These are phyloP conservation scores for Tetracladium setigerum DNA, from an alignment of 495 filamentous ascomycete genomes.

Conservation along the genomic window DNA sequence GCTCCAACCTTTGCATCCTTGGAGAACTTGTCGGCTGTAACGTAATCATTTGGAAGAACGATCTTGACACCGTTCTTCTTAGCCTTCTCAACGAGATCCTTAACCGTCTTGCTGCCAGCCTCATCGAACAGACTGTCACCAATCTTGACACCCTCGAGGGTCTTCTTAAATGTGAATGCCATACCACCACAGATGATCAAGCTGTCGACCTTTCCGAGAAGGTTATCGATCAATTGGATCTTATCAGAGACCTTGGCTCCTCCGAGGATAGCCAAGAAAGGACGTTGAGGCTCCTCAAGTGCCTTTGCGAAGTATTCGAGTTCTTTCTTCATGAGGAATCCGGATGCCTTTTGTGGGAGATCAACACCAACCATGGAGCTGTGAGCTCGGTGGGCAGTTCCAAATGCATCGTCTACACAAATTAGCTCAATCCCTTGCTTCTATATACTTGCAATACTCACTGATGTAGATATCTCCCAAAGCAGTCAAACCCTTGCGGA, in stretches of 20 bases:
- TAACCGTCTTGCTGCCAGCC: constrained; percentile 87
- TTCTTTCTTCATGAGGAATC: constrained; percentile 99
- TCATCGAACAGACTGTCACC: constrained; percentile 93
- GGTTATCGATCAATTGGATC: constrained; percentile 98
- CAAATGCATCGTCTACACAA: constrained; percentile 85
- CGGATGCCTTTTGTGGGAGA: constrained; percentile 90
- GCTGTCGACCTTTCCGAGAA: constrained; percentile 93
- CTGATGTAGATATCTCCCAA: constrained; percentile 96
- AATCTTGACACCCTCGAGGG: constrained; percentile 80
- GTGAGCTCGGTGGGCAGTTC: constrained; percentile 95
- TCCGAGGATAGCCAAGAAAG: constrained; percentile 97
- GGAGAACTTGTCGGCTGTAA: constrained; percentile 92
- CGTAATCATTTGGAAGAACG: constrained; percentile 88
- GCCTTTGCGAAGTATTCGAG: constrained; percentile 99
- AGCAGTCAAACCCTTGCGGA: constrained; percentile 90
- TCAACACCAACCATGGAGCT: constrained; percentile 98
- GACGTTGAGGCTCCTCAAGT: constrained; percentile 84
- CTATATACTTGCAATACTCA: constrained; percentile 36
- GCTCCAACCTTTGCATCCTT: constrained; percentile 72
- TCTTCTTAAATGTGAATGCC: constrained; percentile 99
- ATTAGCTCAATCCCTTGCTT: background rate
- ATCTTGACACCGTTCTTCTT: constrained; percentile 93
- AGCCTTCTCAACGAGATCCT: constrained; percentile 83
- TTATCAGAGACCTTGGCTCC: constrained; percentile 99
- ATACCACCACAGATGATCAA: constrained; percentile 96